Percentiles rank a stretch among this genome's conserved stretches.
These are phyloP conservation scores for Colletotrichum brevisporum DNA, from an alignment of 2,329 filamentous ascomycete species.

Conservation along the genomic window DNA sequence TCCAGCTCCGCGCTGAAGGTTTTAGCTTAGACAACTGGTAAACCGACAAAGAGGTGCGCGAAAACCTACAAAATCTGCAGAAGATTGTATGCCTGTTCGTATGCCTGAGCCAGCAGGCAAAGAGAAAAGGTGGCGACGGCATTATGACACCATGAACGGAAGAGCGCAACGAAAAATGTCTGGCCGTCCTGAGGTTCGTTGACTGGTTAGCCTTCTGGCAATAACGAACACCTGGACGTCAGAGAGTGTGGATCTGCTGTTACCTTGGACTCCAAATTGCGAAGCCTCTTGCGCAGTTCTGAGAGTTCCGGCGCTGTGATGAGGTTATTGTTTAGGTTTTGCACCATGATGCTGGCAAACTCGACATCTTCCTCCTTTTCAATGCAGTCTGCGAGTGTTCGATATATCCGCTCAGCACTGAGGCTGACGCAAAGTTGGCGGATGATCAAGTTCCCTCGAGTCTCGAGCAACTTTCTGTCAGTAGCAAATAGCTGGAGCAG, in stretches of 20 bases:
- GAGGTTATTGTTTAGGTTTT: constrained; percentile 98
- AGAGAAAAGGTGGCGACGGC: constrained; percentile 97
- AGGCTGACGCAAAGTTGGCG: constrained; percentile 93
- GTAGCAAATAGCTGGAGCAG: constrained; percentile 95
- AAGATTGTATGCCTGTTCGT: constrained; percentile 97
- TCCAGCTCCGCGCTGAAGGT: constrained; percentile 87
- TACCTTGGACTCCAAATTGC: constrained; percentile 90
- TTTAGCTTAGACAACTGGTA: constrained; percentile 5
- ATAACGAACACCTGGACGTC: too few relatives aligned
- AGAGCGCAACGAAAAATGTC: constrained; percentile 93
- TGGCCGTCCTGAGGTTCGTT: constrained; percentile 80
- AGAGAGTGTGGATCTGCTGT: neutral
- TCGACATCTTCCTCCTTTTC: constrained; percentile 98
- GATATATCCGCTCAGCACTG: constrained; percentile 94
- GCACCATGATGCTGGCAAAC: constrained; percentile 99
- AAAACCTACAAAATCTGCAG: constrained; percentile 88
- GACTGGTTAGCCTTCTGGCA: constrained; percentile 7
- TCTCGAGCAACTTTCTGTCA: constrained; percentile 90
- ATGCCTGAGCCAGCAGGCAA: constrained; percentile 94
- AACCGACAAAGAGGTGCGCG: too few relatives aligned
- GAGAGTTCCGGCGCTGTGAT: constrained; percentile 96
- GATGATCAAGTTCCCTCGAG: constrained; percentile 95
- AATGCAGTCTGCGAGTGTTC: constrained; percentile 94
- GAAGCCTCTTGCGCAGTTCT: constrained; percentile 88
- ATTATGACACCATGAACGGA: constrained; percentile 98